Conservation (phyloP, 106 monocot species). For the Allium sativum region DNA sequence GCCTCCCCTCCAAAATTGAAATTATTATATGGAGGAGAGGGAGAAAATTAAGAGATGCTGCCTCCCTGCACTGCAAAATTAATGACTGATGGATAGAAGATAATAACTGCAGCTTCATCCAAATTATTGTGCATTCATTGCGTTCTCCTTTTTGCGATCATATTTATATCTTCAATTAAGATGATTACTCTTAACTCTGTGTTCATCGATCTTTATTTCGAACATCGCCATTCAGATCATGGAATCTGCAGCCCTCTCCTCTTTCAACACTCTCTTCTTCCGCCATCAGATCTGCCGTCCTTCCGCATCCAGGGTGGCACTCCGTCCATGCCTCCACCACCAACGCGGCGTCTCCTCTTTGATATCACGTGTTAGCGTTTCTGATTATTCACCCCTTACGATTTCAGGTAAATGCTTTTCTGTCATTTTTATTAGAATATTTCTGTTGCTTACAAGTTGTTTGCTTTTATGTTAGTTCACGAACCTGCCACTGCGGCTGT, state of each 20-base stretch:
- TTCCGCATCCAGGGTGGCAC: neutral
- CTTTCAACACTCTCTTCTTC: neutral
- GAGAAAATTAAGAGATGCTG: too few relatives aligned
- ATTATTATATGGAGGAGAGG: too few relatives aligned
- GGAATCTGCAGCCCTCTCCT: constrained; percentile 6
- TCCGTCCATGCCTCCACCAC: neutral
- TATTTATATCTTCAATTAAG: too few relatives aligned
- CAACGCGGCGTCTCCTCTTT: neutral
- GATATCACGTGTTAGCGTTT: constrained; percentile 1
- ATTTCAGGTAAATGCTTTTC: neutral
- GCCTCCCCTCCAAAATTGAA: too few relatives aligned
- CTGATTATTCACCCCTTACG: neutral
- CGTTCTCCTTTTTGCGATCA: too few relatives aligned
- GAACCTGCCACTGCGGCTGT: too few relatives aligned
- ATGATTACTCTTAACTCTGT: too few relatives aligned
- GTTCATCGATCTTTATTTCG: too few relatives aligned
- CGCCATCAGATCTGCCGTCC: neutral
- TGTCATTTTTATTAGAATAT: neutral
- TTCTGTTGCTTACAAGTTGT: neutral
- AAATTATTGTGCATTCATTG: too few relatives aligned
- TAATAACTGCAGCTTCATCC: too few relatives aligned
- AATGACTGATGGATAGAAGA: too few relatives aligned
- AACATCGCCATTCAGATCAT: neutral
- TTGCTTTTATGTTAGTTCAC: neutral
- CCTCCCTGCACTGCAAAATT: too few relatives aligned